A percentile compares a stretch with the other conserved stretches of the same genome.
Evolutionary conservation across 1,284 basidiomycete species (phyloP).

Genomic region (Mycosarcoma mackinlayi): DNA sequence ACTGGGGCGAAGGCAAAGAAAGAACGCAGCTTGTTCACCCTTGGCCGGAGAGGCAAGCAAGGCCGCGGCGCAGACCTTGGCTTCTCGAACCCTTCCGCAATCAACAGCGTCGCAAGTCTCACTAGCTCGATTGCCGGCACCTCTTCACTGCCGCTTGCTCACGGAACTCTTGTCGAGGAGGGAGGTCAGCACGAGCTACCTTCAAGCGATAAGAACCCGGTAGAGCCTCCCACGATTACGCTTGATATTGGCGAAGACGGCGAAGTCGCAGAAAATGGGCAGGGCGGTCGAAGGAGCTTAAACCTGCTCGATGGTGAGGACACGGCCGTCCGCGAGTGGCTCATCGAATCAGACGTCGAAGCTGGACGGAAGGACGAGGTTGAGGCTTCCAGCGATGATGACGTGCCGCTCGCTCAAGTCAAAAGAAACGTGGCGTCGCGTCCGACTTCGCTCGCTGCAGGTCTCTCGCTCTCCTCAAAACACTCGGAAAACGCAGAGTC

Average conservation of each 20-base stretch:
- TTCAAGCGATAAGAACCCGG: slow-evolving; percentile 25
- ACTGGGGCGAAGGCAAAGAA: slow-evolving; percentile 34
- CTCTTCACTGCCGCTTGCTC: slow-evolving; percentile 5
- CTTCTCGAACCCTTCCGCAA: slow-evolving; percentile 16
- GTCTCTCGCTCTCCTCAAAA: slow-evolving; percentile 17
- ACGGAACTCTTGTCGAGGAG: slow-evolving; percentile 7
- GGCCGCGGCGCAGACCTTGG: slow-evolving; percentile 9
- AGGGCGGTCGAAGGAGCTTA: slow-evolving; percentile 14
- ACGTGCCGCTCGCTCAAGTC: slow-evolving; percentile 55
- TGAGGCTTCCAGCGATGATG: slow-evolving; percentile 50
- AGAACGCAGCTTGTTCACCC: slow-evolving; percentile 25
- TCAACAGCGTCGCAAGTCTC: slow-evolving; percentile 29
- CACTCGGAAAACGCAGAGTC: slow-evolving; percentile 32
- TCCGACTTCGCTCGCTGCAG: slow-evolving; percentile 37
- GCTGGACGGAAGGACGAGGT: slow-evolving; percentile 11
- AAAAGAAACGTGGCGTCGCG: slow-evolving; percentile 48
- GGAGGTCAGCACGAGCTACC: slow-evolving; percentile 3
- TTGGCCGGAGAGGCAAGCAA: slow-evolving; percentile 41
- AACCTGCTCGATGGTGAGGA: slow-evolving; percentile 31
- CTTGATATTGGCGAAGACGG: slow-evolving; percentile 30
- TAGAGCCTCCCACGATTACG: slow-evolving; percentile 44
- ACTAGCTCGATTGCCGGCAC: slow-evolving; percentile 13
- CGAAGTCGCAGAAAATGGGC: slow-evolving; percentile 1
- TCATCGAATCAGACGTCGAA: slow-evolving; percentile 42
- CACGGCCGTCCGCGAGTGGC: slow-evolving; percentile 47